phyloP scores from a whole-genome alignment of 805 yeast genomes.

The Wickerhamiella allomyrinae region DNA sequence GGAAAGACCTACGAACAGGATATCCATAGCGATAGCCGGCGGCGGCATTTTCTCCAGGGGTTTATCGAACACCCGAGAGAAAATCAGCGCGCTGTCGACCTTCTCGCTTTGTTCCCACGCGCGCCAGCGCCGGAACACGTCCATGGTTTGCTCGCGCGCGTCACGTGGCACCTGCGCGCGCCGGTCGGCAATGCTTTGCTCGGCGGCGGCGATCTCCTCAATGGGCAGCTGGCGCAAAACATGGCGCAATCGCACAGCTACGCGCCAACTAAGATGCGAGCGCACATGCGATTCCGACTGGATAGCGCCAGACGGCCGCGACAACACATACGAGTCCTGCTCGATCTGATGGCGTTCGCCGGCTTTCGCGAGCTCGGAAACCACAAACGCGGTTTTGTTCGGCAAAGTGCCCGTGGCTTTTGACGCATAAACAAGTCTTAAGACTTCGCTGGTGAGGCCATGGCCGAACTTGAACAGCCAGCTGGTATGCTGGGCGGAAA shows the following conservation, averaged over 20 bases:
- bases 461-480: not conserved
- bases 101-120: constrained; percentile 55
- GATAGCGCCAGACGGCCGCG: constrained; percentile 74
- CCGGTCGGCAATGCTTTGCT: constrained; percentile 22
- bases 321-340: constrained; percentile 79
- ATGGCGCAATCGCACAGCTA: constrained; percentile 66
- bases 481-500: not conserved
- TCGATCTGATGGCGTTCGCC: constrained; percentile 40
- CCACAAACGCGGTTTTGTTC: not conserved
- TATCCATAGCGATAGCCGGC: not conserved
- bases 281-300: constrained; percentile 65
- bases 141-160: constrained; percentile 42
- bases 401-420: not conserved
- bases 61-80: constrained; percentile 9
- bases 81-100: constrained; percentile 17
- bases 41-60: not conserved
- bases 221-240: constrained; percentile 44
- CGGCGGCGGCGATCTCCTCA: constrained; percentile 32
- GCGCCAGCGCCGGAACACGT: constrained; percentile 66
- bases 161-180: constrained; percentile 34
- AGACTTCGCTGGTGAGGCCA: not conserved
- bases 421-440: not conserved
- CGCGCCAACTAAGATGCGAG: constrained; percentile 75
- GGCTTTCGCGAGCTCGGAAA: constrained; percentile 22
- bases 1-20: constrained; percentile 22